Evolutionary conservation across 2,329 filamentous ascomycete genomes (phyloP).

Genomic region (Fusarium papillatum): DNA sequence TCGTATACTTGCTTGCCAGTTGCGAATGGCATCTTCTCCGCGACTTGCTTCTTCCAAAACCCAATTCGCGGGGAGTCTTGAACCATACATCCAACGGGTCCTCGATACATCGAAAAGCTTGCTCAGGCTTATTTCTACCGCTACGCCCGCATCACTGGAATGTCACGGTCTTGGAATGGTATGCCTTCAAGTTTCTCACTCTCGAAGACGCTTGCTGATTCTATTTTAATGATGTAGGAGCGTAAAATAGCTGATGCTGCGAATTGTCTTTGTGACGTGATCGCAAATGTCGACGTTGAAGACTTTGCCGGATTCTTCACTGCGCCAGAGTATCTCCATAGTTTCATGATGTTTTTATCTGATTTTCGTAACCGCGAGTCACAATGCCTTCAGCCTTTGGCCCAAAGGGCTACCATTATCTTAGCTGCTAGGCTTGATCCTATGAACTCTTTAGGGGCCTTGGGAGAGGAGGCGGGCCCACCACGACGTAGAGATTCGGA

Average conservation of each 20-base stretch:
- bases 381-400: conserved; percentile 30
- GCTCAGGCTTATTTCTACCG: conserved; percentile 24
- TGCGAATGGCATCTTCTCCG: conserved; percentile 11
- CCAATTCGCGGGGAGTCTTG: background rate
- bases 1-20: conserved; percentile 32
- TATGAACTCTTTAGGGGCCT: background rate
- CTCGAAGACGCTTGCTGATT: background rate
- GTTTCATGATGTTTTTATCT: conserved; percentile 35
- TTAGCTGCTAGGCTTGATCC: conserved; percentile 11
- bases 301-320: conserved; percentile 6
- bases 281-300: conserved; percentile 8
- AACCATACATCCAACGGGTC: conserved; percentile 1
- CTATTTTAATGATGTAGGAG: conserved; percentile 14
- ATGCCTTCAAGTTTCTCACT: background rate
- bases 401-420: conserved; percentile 8
- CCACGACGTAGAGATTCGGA: background rate
- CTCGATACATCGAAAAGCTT: conserved; percentile 27
- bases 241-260: conserved; percentile 39
- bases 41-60: background rate
- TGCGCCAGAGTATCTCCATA: conserved; percentile 22
- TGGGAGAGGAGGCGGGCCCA: background rate
- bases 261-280: conserved; percentile 36
- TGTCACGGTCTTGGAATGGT: conserved; percentile 41
- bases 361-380: conserved; percentile 37
- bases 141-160: conserved; percentile 22